Base-by-base conservation (phyloP, 257 asterid species). In the Nicotiana paniculata region DNA sequence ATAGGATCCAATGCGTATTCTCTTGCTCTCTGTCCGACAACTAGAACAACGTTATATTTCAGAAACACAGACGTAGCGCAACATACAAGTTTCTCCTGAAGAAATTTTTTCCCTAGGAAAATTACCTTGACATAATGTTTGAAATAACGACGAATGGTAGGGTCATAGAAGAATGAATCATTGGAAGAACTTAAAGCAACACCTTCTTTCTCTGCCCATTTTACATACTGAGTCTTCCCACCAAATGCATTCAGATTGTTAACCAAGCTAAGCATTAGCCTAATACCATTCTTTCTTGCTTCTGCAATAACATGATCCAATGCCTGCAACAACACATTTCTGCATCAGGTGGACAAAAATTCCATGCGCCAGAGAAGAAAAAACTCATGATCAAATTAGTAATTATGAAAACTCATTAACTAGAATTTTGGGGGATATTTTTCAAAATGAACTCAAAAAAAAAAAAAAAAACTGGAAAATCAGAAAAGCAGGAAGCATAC, bases 191-290 rank as follows among this genome's bases (percentile, higher is more conserved):
- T 96, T 81, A 96, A 83, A 59, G 92, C 97, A 55, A 94, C 93
- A 54, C 97, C 98, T 83, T 96, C 99, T 81, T 94, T 97, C 97
- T 97, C 95, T 1, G 99, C 99, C 99, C 99, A 96, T 89, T 94
- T 93, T 17, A 96, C 97, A 84, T 94, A 96, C 79, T 92, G 98
- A 6, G 97, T 94, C 83, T 94, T 96, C 43, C 99, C 99, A 70
- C 99, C 99, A 61, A 91, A 96, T 55, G 98, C 99, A 80, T 92
- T 93, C 90, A 96, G 91, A 87, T 96, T 96, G 86, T 96, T 96
- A 32, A 96, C 98, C 88, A 96, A 89, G 86, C 95, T 88, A 28
- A 96, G 87, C 62, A 94, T 78, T 18, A 96, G 90, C 90, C 99
- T 89, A 67, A 96, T 86, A 35, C 99, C 97, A 75, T 89, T 81